These are phyloP conservation scores for Trichoderma aggressivum DNA, from an alignment of 2,329 filamentous ascomycete genomes.

Conservation along the genomic window DNA sequence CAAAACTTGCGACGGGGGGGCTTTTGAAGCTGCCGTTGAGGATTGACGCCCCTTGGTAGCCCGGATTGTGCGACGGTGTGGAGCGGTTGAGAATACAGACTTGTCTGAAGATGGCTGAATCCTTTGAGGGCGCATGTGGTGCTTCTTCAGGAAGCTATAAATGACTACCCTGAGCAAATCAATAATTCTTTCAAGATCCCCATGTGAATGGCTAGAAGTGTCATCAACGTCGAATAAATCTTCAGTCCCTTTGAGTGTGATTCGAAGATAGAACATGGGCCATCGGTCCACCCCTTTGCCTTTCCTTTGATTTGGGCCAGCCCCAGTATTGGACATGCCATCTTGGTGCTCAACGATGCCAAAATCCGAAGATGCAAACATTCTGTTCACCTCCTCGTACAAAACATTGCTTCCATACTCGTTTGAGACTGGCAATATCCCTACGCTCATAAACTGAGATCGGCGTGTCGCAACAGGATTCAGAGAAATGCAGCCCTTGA, in stretches of 20 bases:
- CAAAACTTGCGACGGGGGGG: constrained; percentile 17
- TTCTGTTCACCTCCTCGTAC: constrained; percentile 72
- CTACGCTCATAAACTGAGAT: constrained; percentile 78
- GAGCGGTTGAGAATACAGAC: constrained; percentile 27
- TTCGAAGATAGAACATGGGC: constrained; percentile 84
- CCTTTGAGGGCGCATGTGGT: constrained; percentile 61
- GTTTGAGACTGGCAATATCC: constrained; percentile 61
- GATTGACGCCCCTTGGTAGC: constrained; percentile 17
- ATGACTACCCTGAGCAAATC: constrained; percentile 67
- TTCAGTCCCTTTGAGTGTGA: constrained; percentile 41
- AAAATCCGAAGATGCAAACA: constrained; percentile 77
- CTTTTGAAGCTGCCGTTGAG: constrained; percentile 11
- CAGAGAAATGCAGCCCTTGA: constrained; percentile 70
- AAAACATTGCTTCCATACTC: constrained; percentile 60
- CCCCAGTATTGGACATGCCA: constrained; percentile 27
- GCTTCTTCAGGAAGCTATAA: constrained; percentile 69
- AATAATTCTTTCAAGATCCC: constrained; percentile 45
- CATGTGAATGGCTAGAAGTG: constrained; percentile 44
- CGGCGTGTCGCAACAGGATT: constrained; percentile 67
- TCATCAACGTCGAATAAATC: constrained; percentile 36
- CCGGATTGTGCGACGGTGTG: constrained; percentile 22
- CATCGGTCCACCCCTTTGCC: constrained; percentile 73
- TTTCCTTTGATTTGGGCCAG: constrained; percentile 34
- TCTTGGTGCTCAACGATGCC: constrained; percentile 53
- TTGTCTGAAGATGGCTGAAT: constrained; percentile 25